Conservation (phyloP, 257 asterid species). For the Paraleonurus japonicus region DNA sequence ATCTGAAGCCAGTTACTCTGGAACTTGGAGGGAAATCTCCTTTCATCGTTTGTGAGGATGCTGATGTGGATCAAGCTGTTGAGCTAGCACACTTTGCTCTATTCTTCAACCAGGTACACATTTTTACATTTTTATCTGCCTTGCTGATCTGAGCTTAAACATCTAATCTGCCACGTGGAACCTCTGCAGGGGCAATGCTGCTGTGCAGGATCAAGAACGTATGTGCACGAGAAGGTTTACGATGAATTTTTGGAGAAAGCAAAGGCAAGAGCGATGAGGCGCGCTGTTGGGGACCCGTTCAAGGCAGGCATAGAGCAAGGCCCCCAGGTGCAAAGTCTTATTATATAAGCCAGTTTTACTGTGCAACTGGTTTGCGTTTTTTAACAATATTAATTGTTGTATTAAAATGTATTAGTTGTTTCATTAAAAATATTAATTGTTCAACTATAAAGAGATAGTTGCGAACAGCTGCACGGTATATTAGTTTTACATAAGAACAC, state of each 20-base stretch:
- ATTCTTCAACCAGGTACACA: constrained; percentile 84
- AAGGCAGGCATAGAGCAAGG: constrained; percentile 83
- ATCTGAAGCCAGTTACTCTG: constrained; percentile 90
- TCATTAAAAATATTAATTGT: no score
- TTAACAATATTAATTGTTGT: no score
- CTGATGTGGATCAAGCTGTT: constrained; percentile 87
- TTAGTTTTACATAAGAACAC: no score
- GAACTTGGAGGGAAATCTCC: constrained; percentile 99
- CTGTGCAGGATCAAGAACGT: constrained; percentile 93
- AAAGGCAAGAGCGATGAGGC: constrained; percentile 64
- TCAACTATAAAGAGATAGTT: no score
- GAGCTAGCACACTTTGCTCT: constrained; percentile 91
- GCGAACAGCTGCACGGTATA: no score
- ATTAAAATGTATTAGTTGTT: no score
- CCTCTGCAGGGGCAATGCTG: constrained; percentile 89
- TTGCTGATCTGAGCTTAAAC: background rate
- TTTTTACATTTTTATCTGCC: background rate
- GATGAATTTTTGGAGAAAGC: constrained; percentile 90
- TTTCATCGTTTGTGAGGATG: constrained; percentile 94
- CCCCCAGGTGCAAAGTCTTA: constrained; percentile 65
- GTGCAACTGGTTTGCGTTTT: no score
- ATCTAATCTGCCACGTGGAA: background rate
- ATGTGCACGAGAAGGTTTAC: constrained; percentile 78
- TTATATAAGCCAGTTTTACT: no score
- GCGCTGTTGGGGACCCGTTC: constrained; percentile 96